Base-by-base conservation (phyloP, 805 yeast genomes). In the Wickerhamomyces queroliae region DNA sequence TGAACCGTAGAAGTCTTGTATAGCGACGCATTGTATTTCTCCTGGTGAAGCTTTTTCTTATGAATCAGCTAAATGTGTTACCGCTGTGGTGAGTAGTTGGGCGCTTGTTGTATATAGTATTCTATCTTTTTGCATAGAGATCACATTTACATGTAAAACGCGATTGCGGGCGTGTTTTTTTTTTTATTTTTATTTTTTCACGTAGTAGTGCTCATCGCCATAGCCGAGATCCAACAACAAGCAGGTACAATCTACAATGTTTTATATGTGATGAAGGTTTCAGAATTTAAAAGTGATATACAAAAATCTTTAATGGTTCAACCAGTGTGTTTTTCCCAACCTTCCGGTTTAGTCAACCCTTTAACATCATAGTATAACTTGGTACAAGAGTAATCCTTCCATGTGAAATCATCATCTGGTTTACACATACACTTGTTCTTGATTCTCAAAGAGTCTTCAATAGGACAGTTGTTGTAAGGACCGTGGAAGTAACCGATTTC, bases 401-500 rank as follows among this genome's bases (percentile, higher is more conserved):
- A 85, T 13, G 91, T 80, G 66, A 85, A 80, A 63, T 85, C 95
- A 7, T 76, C 67, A 11, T 64, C 57, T 33, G 88, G 84, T 50
- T 79, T 60, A 67, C 95, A 88, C 44, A 74, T 69, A 70, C 97
- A 89, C 50, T 71, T 80, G 56, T 75, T 74, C 29, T 64, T 67
- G 37, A 58, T 45, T 69, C 91, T 76, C n/a, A 75, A 59, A 17
- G 63, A 69, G 39, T 73, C 74, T 52, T 83, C 81, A 41, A 82
- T 68, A 4, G 93, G 91, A 72, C 95, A 85, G 62, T 80, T 78
- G 55, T 74, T 66, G 76, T 80, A 86, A 18, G 95, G 95, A 43
- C 72, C 80, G 58, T 87, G 96, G 66, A 58, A 83, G 63, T 88
- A 87, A 37, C 95, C 95, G 46, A 87, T 75, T 54, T 87, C 95